These are phyloP conservation scores for Salicornia ramosissima DNA, from an alignment of 148 eudicot genomes.

Conservation along the genomic window DNA sequence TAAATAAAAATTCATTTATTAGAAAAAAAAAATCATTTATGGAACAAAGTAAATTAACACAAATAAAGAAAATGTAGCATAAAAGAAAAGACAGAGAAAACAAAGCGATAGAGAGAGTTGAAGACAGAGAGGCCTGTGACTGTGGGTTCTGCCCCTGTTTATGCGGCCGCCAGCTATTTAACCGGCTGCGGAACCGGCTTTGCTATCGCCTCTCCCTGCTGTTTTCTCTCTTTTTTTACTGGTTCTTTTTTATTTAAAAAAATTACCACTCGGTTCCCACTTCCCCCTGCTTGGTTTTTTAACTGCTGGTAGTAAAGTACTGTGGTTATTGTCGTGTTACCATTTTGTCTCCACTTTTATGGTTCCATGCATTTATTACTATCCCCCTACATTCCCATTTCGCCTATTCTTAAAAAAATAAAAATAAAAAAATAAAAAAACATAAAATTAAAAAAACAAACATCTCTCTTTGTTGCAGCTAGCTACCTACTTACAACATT, in stretches of 20 bases:
- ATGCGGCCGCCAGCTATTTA: constrained; percentile 28
- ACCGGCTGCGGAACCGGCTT: constrained; percentile 25
- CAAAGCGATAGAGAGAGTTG: not conserved
- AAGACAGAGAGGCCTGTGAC: constrained; percentile 2
- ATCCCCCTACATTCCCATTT: not conserved
- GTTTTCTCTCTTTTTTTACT: not conserved
- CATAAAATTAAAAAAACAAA: no score
- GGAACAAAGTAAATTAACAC: no score
- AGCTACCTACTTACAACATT: no score
- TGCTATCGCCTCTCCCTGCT: constrained; percentile 3
- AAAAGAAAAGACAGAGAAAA: not conserved
- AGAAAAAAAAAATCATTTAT: no score
- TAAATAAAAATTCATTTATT: no score
- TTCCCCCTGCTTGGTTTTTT: not conserved
- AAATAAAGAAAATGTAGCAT: no score
- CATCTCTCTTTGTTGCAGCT: no score
- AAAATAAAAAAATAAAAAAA: no score
- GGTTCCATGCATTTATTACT: not conserved
- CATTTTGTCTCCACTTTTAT: constrained; percentile 1
- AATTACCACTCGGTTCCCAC: no score
- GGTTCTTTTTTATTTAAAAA: not conserved
- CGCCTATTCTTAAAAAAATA: not conserved
- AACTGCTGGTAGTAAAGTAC: not conserved
- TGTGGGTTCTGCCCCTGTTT: constrained; percentile 23
- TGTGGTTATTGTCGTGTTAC: not conserved